phyloP scores from a whole-genome alignment of 495 filamentous ascomycete species.

The Aspergillus diversus region DNA sequence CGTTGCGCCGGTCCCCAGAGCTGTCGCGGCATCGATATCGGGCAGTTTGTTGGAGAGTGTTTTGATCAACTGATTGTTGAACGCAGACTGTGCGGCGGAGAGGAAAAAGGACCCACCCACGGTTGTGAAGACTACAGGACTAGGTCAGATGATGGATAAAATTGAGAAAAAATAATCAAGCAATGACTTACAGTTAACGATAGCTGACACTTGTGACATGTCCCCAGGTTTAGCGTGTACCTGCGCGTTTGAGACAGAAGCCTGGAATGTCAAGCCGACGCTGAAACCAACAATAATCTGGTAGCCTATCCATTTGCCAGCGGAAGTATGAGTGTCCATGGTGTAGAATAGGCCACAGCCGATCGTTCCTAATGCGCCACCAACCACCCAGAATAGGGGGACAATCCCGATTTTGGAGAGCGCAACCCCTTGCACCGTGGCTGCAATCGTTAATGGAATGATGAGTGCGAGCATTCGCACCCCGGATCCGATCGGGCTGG shows the following conservation, averaged over 20 bases:
- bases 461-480: slow-evolving; percentile 58
- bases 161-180: background rate
- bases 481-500: slow-evolving; percentile 50
- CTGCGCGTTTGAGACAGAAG: slow-evolving; percentile 23
- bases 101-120: slow-evolving; percentile 52
- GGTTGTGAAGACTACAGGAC: background rate
- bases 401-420: slow-evolving; percentile 35
- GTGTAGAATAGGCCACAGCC: slow-evolving; percentile 58
- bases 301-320: slow-evolving; percentile 44
- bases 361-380: slow-evolving; percentile 29
- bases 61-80: slow-evolving; percentile 45
- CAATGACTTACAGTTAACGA: background rate
- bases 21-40: slow-evolving; percentile 18
- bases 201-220: slow-evolving; percentile 27
- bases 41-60: slow-evolving; percentile 43
- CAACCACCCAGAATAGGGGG: slow-evolving; percentile 39
- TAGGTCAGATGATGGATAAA: background rate
- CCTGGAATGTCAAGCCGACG: slow-evolving; percentile 34
- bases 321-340: slow-evolving; percentile 20
- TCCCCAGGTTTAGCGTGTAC: slow-evolving; percentile 21
- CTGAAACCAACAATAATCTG: slow-evolving; percentile 41
- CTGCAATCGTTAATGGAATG: slow-evolving; percentile 35
- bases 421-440: slow-evolving; percentile 42
- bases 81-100: slow-evolving; percentile 50
- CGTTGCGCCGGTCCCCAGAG: slow-evolving; percentile 51